Conservation (phyloP, 208 protist species). For the Wallacemonas rigidus region DNA sequence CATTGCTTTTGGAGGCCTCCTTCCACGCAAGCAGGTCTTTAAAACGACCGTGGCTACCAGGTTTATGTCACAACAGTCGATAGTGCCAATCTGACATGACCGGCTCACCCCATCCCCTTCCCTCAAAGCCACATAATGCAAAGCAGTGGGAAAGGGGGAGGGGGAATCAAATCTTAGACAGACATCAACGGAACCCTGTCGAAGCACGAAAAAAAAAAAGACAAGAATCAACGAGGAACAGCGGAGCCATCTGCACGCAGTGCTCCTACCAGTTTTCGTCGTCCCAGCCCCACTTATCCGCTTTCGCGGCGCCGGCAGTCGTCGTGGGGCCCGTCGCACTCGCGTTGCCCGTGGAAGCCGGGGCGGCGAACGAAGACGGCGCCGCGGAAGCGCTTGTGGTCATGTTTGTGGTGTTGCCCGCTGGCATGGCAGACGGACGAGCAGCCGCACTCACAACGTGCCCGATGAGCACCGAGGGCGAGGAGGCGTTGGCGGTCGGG, state of each 20-base stretch:
- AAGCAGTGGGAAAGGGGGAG: background rate
- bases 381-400: too few relatives aligned
- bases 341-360: background rate
- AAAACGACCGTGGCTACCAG: too few relatives aligned
- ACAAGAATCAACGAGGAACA: background rate
- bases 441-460: constrained; percentile 8
- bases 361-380: too few relatives aligned
- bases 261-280: constrained; percentile 28
- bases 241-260: constrained; percentile 2
- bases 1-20: too few relatives aligned
- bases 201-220: constrained; percentile 4
- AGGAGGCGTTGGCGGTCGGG: too few relatives aligned
- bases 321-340: background rate
- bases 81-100: too few relatives aligned
- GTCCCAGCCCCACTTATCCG: constrained; percentile 49
- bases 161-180: background rate
- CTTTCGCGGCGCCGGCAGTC: background rate
- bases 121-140: background rate
- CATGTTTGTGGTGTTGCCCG: too few relatives aligned
- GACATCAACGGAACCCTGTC: background rate
- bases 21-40: too few relatives aligned
- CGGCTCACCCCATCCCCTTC: too few relatives aligned
- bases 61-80: too few relatives aligned
- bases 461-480: constrained; percentile 18
- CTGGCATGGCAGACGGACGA: too few relatives aligned